Percentiles rank a stretch among this genome's conserved stretches.
phyloP scores from a whole-genome alignment of 345 rosid genomes.

The Schrenkiella parvula region DNA sequence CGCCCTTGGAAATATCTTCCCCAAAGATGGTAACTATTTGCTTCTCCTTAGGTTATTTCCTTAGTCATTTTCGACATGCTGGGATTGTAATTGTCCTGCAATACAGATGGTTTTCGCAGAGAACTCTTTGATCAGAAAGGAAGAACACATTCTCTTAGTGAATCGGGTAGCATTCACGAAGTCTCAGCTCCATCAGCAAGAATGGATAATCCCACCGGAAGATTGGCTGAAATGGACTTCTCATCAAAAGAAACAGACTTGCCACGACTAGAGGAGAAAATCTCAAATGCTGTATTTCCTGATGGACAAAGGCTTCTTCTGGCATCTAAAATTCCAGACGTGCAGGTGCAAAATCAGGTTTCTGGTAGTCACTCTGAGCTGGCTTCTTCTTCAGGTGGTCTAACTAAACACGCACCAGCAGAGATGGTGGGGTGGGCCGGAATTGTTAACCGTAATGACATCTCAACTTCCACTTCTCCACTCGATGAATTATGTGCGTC shows the following conservation, averaged over 20 bases:
- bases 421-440: conserved; percentile 49
- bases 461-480: conserved; percentile 32
- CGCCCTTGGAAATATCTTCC: conserved; percentile 68
- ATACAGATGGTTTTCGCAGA: conserved; percentile 48
- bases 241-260: conserved; percentile 43
- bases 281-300: conserved; percentile 31
- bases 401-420: conserved; percentile 41
- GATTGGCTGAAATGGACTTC: conserved; percentile 46
- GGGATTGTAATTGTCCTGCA: conserved; percentile 32
- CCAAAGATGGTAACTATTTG: conserved; percentile 60
- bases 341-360: conserved; percentile 48
- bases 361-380: conserved; percentile 39
- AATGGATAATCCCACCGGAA: conserved; percentile 48
- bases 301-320: conserved; percentile 49
- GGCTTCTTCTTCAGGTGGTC: conserved; percentile 35
- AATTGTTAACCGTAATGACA: conserved; percentile 39
- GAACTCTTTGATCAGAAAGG: conserved; percentile 50
- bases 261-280: conserved; percentile 45
- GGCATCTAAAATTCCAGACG: conserved; percentile 41
- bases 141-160: conserved; percentile 42
- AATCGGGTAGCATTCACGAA: conserved; percentile 41
- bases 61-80: not conserved
- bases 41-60: not conserved
- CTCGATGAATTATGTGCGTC: conserved; percentile 26
- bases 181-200: conserved; percentile 45